Base-by-base conservation (phyloP, 768 basidiomycete species). In the Hygrocybe punicea region DNA sequence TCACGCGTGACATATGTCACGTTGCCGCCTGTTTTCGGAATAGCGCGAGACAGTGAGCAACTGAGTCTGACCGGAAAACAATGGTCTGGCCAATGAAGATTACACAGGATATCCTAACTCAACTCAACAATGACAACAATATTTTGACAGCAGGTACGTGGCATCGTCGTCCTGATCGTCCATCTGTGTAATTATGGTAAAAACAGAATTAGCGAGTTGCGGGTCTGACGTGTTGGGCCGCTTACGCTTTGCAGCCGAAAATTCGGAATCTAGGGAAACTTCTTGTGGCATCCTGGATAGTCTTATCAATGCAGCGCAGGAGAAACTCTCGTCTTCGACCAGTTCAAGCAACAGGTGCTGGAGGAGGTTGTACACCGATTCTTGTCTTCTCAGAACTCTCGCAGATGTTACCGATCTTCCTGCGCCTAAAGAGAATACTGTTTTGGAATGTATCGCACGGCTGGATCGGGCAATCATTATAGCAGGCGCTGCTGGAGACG, bases 401-500 rank as follows among this genome's bases (percentile, higher is more conserved):
- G 65, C 72, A 33, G 71, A 77, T 62, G 34, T 73, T 44, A 44
- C 65, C 21, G 34, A 23, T 16, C 6, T 33, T 24, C 19, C 33
- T 13, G 3, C 29, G 17, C 39, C 25, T n/a, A 13, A 16, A 34
- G 51, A 63, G 29, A 61, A 65, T 3, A 61, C 64, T 2, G 74
- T 71, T 10, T 59, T 75, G 58, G 75, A 75, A 45, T 76, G 80
- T 21, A 80, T 98, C 37, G 73, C 76, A 5, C 71, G 77, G 13
- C 73, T 98, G 23, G 97, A 99, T 66, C 79, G 77, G 61, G 86
- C 87, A 1, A 85, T 98, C 60, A 85, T 98, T 59, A 78, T 95
- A 50, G 86, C 93, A 13, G 94, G 94, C 2, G 84, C 86, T 2
- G 77, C 84, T 21, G 91, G 88, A 2, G 70, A 78, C 16, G 74